Evolutionary conservation across 768 basidiomycete species (phyloP).

Genomic region (Leccinum truebloodii): DNA sequence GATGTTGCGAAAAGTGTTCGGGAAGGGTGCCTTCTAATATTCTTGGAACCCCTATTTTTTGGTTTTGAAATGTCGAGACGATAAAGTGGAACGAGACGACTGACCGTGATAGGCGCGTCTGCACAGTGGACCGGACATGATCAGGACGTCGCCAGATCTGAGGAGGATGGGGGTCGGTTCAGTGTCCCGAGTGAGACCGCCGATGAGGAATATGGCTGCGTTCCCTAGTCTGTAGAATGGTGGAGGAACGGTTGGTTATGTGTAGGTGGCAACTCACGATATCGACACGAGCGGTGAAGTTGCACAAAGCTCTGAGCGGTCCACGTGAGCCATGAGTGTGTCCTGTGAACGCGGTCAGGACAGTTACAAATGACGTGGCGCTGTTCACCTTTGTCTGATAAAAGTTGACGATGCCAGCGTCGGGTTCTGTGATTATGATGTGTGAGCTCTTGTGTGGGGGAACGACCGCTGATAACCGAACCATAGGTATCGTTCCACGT

Average conservation of each 20-base stretch:
- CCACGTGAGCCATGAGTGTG: slow-evolving; percentile 96
- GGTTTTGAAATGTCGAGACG: background rate
- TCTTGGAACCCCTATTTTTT: slow-evolving; percentile 71
- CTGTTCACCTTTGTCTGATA: slow-evolving; percentile 70
- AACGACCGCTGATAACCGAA: slow-evolving; percentile 31
- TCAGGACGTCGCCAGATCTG: slow-evolving; percentile 86
- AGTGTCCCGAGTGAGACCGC: slow-evolving; percentile 73
- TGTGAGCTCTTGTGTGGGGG: background rate
- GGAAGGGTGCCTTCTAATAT: slow-evolving; percentile 84
- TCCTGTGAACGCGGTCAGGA: slow-evolving; percentile 44
- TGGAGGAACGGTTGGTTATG: background rate
- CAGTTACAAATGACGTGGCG: background rate
- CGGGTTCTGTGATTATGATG: slow-evolving; percentile 61
- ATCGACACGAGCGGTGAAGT: slow-evolving; percentile 92
- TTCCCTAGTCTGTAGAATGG: slow-evolving; percentile 69
- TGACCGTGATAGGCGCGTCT: slow-evolving; percentile 92
- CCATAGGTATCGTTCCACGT: slow-evolving; percentile 81
- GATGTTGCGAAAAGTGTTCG: slow-evolving; percentile 42
- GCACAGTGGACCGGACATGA: slow-evolving; percentile 89
- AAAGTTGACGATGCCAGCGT: slow-evolving; percentile 96
- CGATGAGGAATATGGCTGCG: slow-evolving; percentile 87
- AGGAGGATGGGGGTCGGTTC: slow-evolving; percentile 82
- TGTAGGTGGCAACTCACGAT: slow-evolving; percentile 58
- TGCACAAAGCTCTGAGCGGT: slow-evolving; percentile 91
- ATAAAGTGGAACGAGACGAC: slow-evolving; percentile 20